Conservation (phyloP, 2,329 filamentous ascomycete genomes). For the Drechslerella coelobrocha region DNA sequence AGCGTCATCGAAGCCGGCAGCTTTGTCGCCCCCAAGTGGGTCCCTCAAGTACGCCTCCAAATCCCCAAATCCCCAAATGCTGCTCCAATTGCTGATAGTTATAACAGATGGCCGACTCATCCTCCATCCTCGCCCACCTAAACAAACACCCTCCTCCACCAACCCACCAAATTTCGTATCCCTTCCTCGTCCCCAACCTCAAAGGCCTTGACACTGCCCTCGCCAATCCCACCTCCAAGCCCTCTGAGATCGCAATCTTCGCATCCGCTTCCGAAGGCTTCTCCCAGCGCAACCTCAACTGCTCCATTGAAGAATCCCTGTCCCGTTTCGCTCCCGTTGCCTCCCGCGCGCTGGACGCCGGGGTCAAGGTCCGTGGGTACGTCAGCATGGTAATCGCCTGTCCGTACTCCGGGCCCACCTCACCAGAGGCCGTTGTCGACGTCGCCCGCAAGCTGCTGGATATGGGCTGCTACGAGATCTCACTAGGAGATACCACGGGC, state of each 20-base stretch:
- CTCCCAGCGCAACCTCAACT: slow-evolving; percentile 81
- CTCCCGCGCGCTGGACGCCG: slow-evolving; percentile 68
- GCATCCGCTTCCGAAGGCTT: slow-evolving; percentile 82
- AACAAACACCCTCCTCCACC: slow-evolving; percentile 67
- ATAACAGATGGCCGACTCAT: slow-evolving; percentile 76
- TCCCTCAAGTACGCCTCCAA: slow-evolving; percentile 70
- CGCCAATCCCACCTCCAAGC: slow-evolving; percentile 55
- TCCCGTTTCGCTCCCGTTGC: slow-evolving; percentile 74
- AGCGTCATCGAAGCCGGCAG: slow-evolving; percentile 79
- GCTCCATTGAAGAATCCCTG: slow-evolving; percentile 76
- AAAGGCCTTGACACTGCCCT: slow-evolving; percentile 68
- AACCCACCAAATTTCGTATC: slow-evolving; percentile 66
- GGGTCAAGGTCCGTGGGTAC: slow-evolving; percentile 76
- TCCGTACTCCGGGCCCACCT: slow-evolving; percentile 74
- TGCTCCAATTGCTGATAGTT: slow-evolving; percentile 18
- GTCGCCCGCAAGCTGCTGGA: slow-evolving; percentile 75
- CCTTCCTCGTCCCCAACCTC: slow-evolving; percentile 79
- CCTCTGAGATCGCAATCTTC: slow-evolving; percentile 78
- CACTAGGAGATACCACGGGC: slow-evolving; percentile 86
- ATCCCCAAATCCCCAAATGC: neutral
- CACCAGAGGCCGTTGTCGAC: slow-evolving; percentile 69
- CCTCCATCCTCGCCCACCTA: slow-evolving; percentile 74
- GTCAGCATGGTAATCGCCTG: slow-evolving; percentile 82
- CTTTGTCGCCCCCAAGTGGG: slow-evolving; percentile 83
- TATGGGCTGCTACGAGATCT: slow-evolving; percentile 89